Conservation (phyloP, 2,329 filamentous ascomycete genomes). For the Aspergillus quadricinctus region DNA sequence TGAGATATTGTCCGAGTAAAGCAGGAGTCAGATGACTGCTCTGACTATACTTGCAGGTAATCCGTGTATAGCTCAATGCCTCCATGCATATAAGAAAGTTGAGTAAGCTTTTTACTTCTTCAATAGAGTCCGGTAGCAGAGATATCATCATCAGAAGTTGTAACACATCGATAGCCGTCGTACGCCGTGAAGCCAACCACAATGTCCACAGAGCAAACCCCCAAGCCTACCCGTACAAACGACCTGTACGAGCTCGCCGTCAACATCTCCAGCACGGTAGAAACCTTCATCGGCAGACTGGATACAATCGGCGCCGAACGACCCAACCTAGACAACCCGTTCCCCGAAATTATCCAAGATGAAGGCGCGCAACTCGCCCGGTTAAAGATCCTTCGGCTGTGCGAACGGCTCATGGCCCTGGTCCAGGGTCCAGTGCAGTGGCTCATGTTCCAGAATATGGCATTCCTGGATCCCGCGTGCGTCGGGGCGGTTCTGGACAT, state of each 20-base stretch:
- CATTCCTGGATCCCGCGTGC: neutral
- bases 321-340: neutral
- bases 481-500: neutral
- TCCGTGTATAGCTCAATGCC: neutral
- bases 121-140: neutral
- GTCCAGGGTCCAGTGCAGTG: neutral
- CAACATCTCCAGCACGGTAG: neutral
- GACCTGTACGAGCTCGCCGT: neutral
- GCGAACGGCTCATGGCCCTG: neutral
- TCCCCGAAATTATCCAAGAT: neutral
- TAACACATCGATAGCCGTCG: neutral
- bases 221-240: neutral
- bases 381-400: neutral
- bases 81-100: neutral
- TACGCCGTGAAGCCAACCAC: neutral
- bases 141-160: neutral
- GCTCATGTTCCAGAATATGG: constrained; percentile 1
- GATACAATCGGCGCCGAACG: neutral
- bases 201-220: neutral
- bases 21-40: neutral
- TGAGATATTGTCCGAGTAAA: neutral
- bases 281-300: neutral
- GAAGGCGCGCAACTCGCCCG: neutral
- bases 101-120: too few relatives aligned
- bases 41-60: neutral